These are phyloP conservation scores for Podosphaera fusca DNA, from an alignment of 2,329 filamentous ascomycete species.

Conservation along the genomic window DNA sequence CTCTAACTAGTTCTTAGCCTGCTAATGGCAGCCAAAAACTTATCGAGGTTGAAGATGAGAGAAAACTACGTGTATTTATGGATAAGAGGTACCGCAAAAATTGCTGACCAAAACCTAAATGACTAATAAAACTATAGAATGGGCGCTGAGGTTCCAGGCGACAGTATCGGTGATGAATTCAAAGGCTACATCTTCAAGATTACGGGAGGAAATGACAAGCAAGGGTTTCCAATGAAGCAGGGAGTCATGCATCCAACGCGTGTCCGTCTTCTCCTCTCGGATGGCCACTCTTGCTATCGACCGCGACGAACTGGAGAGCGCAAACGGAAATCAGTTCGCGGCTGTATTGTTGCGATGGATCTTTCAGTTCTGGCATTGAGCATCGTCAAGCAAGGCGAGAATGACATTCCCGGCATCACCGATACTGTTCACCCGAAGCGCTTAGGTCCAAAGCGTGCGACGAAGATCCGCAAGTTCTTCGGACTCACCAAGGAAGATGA, in stretches of 20 bases:
- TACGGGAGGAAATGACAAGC: constrained; percentile 99
- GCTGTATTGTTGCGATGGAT: constrained; percentile 95
- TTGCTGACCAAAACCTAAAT: neutral
- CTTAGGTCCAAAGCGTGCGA: constrained; percentile 89
- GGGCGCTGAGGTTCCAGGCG: constrained; percentile 78
- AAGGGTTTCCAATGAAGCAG: constrained; percentile 99
- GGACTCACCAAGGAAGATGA: constrained; percentile 99
- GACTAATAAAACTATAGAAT: constrained; percentile 29
- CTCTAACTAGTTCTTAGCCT: constrained; percentile 25
- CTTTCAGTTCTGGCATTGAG: constrained; percentile 81
- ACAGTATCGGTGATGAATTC: constrained; percentile 96
- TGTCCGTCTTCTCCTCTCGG: constrained; percentile 88
- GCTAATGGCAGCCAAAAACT: constrained; percentile 99
- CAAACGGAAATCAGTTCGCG: constrained; percentile 97
- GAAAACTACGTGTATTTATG: constrained; percentile 97
- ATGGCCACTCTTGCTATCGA: constrained; percentile 98
- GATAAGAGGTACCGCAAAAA: constrained; percentile 49
- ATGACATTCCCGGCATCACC: constrained; percentile 85
- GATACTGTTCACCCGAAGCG: constrained; percentile 98
- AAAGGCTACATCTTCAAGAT: constrained; percentile 99
- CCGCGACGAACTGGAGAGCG: constrained; percentile 93
- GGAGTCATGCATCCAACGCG: constrained; percentile 96
- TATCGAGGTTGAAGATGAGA: constrained; percentile 97
- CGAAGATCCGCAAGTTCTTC: constrained; percentile 99
- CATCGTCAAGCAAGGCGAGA: constrained; percentile 95